Conservation (phyloP, 495 filamentous ascomycete genomes). For the Evansstolkia leycettana region DNA sequence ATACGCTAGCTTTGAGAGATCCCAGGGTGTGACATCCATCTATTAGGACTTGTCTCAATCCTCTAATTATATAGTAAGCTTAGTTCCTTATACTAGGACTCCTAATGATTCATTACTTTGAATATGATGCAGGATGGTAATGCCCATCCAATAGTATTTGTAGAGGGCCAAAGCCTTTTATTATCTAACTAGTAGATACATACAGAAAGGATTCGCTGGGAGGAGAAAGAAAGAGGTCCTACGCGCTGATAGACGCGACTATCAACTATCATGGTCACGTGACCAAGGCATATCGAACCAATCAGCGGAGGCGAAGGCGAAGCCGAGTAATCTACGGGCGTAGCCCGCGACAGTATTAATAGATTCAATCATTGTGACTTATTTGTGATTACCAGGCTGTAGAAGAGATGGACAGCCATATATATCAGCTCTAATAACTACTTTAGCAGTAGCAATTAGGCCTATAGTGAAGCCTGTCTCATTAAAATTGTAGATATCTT, state of each 20-base stretch:
- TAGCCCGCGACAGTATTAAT: too few relatives aligned
- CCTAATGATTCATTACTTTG: slow-evolving; percentile 13
- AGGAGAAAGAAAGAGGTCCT: too few relatives aligned
- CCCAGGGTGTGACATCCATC: too few relatives aligned
- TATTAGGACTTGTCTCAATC: slow-evolving; percentile 11
- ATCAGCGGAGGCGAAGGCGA: too few relatives aligned
- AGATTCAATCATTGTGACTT: slow-evolving; percentile 18
- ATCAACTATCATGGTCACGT: too few relatives aligned
- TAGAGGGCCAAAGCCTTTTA: too few relatives aligned
- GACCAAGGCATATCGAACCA: too few relatives aligned
- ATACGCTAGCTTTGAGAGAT: too few relatives aligned
- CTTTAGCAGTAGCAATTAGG: slow-evolving; percentile 14
- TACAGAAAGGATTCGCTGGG: too few relatives aligned
- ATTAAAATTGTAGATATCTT: slow-evolving; percentile 34
- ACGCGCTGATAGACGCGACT: too few relatives aligned
- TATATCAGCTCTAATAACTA: slow-evolving; percentile 16
- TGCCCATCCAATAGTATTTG: slow-evolving; percentile 7
- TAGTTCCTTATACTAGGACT: slow-evolving; percentile 14
- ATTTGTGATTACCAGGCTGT: slow-evolving; percentile 27
- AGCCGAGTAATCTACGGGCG: too few relatives aligned
- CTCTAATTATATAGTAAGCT: slow-evolving; percentile 5
- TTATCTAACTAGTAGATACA: too few relatives aligned
- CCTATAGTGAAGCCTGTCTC: slow-evolving; percentile 27
- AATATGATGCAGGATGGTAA: slow-evolving; percentile 23
- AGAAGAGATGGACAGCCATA: slow-evolving; percentile 3